A percentile compares a stretch with the other conserved stretches of the same genome.
These are phyloP conservation scores for Stachybotrys elegans DNA, from an alignment of 2,329 filamentous ascomycete genomes.

Conservation along the genomic window DNA sequence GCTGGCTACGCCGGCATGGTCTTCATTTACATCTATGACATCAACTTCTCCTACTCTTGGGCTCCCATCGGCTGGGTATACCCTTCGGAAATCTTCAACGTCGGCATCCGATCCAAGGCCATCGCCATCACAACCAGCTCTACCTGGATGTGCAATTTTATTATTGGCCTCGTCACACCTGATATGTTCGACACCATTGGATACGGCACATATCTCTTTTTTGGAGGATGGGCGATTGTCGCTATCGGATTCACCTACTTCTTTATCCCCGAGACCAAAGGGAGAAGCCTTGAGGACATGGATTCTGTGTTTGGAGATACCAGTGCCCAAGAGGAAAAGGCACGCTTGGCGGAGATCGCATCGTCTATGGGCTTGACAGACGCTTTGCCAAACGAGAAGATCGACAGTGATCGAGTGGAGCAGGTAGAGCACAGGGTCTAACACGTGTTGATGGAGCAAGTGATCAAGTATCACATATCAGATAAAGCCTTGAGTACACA, in stretches of 20 bases:
- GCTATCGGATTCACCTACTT: slow-evolving; percentile 46
- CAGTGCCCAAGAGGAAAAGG: slow-evolving; percentile 22
- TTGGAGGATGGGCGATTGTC: slow-evolving; percentile 47
- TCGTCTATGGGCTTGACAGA: not conserved
- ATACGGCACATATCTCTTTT: slow-evolving; percentile 55
- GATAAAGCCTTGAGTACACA: too few species aligned
- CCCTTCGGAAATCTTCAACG: slow-evolving; percentile 57
- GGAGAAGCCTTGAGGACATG: slow-evolving; percentile 27
- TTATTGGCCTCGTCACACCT: slow-evolving; percentile 28
- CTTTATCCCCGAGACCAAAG: slow-evolving; percentile 54
- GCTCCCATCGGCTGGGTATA: slow-evolving; percentile 63
- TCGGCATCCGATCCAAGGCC: slow-evolving; percentile 55
- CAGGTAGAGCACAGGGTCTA: too few species aligned
- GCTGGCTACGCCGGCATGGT: slow-evolving; percentile 55
- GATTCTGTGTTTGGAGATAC: slow-evolving; percentile 7
- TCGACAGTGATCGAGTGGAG: not conserved
- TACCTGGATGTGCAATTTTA: slow-evolving; percentile 32
- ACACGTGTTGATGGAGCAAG: too few species aligned
- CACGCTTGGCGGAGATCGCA: not conserved
- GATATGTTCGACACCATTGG: slow-evolving; percentile 47
- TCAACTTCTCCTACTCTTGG: slow-evolving; percentile 59
- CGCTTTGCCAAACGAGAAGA: not conserved
- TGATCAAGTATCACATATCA: too few species aligned
- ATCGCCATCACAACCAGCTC: slow-evolving; percentile 26
- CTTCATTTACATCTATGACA: slow-evolving; percentile 59